These are phyloP conservation scores for Colletotrichum melonis DNA, from an alignment of 2,329 filamentous ascomycete genomes.

Conservation along the genomic window DNA sequence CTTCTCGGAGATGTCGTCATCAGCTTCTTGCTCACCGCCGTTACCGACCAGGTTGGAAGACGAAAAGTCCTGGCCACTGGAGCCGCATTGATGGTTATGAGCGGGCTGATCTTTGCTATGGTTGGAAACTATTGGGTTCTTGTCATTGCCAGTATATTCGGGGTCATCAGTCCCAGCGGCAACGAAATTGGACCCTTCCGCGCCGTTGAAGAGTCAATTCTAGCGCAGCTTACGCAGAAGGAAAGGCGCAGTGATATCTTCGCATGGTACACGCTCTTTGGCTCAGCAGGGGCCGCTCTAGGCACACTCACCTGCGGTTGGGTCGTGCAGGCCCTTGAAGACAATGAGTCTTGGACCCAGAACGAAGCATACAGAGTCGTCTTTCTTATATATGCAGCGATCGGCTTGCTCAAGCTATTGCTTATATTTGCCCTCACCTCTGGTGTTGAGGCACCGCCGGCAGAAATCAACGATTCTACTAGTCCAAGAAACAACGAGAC, in stretches of 20 bases:
- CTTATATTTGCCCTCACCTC: slow-evolving; percentile 61
- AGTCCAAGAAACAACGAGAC: not conserved
- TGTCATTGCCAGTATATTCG: slow-evolving; percentile 66
- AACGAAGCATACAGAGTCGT: slow-evolving; percentile 63
- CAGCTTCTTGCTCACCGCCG: slow-evolving; percentile 67
- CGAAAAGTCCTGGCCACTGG: slow-evolving; percentile 64
- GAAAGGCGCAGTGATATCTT: slow-evolving; percentile 65
- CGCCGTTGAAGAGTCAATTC: slow-evolving; percentile 70
- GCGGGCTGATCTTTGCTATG: slow-evolving; percentile 66
- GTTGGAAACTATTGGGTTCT: slow-evolving; percentile 68
- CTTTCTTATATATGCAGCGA: slow-evolving; percentile 66
- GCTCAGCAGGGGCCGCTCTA: slow-evolving; percentile 69
- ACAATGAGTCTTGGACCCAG: slow-evolving; percentile 53
- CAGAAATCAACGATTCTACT: not conserved
- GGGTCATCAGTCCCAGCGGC: slow-evolving; percentile 71
- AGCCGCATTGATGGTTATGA: slow-evolving; percentile 64
- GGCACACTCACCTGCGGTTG: slow-evolving; percentile 71
- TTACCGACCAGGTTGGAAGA: slow-evolving; percentile 69
- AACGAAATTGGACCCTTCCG: slow-evolving; percentile 74
- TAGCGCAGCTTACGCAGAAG: slow-evolving; percentile 65
- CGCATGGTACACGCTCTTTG: slow-evolving; percentile 71
- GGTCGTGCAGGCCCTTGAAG: slow-evolving; percentile 63
- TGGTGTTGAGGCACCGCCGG: slow-evolving; percentile 53
- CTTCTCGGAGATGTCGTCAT: slow-evolving; percentile 69
- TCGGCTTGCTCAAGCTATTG: slow-evolving; percentile 68